Evolutionary conservation across 495 filamentous ascomycete genomes (phyloP).

Genomic region (Neurospora sp.): DNA sequence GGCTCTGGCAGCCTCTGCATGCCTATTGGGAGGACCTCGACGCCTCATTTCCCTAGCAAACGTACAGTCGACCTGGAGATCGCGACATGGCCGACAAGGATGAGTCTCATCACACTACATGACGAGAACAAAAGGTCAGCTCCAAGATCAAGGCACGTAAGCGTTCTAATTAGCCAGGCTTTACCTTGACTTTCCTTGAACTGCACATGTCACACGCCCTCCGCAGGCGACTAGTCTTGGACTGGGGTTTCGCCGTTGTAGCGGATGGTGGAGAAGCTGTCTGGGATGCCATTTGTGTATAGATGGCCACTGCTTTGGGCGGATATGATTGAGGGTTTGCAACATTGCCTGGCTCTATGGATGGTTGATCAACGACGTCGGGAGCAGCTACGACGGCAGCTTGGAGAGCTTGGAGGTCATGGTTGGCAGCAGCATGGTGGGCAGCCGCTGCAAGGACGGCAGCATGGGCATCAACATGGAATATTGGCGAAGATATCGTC

Average conservation of each 20-base stretch:
- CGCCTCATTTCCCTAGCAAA: slow-evolving; percentile 68
- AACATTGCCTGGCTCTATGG: slow-evolving; percentile 1
- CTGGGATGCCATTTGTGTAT: slow-evolving; percentile 7
- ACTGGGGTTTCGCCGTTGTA: slow-evolving; percentile 13
- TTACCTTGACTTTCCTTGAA: slow-evolving; percentile 78
- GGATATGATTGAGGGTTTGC: neutral
- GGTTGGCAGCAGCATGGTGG: slow-evolving; percentile 18
- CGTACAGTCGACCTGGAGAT: slow-evolving; percentile 75
- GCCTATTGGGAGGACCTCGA: slow-evolving; percentile 75
- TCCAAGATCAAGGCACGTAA: neutral
- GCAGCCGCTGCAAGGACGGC: slow-evolving; percentile 3
- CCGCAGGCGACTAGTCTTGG: slow-evolving; percentile 46
- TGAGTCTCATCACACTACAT: slow-evolving; percentile 69
- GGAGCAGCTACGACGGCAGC: slow-evolving; percentile 26
- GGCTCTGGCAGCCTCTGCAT: slow-evolving; percentile 61
- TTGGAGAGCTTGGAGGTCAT: slow-evolving; percentile 33
- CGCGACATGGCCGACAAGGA: slow-evolving; percentile 69
- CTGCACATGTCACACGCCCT: slow-evolving; percentile 83
- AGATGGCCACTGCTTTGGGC: slow-evolving; percentile 2
- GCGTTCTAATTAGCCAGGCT: neutral
- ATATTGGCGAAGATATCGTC: neutral
- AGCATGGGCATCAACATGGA: neutral
- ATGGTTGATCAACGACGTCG: slow-evolving; percentile 5
- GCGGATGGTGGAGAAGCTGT: slow-evolving; percentile 15
- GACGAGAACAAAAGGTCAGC: neutral